A percentile compares a stretch with the other conserved stretches of the same genome.
Evolutionary conservation across 1,139 yeast genomes (phyloP).

Genomic region (Diutina rugosa): DNA sequence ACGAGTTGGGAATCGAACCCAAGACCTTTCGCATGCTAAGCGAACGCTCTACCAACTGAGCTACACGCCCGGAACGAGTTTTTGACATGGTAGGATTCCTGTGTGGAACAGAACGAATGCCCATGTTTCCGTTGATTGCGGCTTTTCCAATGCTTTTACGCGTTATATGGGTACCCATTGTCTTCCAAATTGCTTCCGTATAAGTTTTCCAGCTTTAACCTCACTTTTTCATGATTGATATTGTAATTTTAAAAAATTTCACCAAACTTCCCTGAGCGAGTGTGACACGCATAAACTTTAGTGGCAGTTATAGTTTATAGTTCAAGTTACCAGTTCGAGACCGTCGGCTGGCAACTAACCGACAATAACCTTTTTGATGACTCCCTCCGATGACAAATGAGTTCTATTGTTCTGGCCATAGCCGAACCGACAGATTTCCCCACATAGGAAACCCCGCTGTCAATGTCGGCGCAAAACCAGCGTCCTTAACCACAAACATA

Average conservation of each 20-base stretch:
- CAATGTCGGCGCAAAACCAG: not conserved
- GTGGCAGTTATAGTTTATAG: too few relatives aligned
- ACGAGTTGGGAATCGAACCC: not conserved
- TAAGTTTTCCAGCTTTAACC: not conserved
- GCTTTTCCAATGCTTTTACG: too few relatives aligned
- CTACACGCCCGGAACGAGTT: not conserved
- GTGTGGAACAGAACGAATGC: too few relatives aligned
- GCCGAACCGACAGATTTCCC: too few relatives aligned
- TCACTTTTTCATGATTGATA: too few relatives aligned
- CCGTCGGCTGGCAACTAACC: not conserved
- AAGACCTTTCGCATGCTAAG: not conserved
- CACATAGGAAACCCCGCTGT: not conserved
- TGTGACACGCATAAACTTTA: too few relatives aligned
- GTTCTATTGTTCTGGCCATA: too few relatives aligned
- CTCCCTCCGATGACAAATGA: not conserved
- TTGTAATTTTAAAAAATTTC: not conserved
- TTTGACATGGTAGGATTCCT: too few relatives aligned
- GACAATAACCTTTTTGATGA: not conserved
- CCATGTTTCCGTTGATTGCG: too few relatives aligned
- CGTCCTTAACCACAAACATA: not conserved
- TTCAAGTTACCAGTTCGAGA: not conserved
- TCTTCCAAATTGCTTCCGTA: too few relatives aligned
- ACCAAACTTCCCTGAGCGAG: not conserved
- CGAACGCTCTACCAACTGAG: not conserved
- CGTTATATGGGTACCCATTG: too few relatives aligned